Evolutionary conservation across 306 rosid genomes (phyloP).

Genomic region (Vigna nakashimae): DNA sequence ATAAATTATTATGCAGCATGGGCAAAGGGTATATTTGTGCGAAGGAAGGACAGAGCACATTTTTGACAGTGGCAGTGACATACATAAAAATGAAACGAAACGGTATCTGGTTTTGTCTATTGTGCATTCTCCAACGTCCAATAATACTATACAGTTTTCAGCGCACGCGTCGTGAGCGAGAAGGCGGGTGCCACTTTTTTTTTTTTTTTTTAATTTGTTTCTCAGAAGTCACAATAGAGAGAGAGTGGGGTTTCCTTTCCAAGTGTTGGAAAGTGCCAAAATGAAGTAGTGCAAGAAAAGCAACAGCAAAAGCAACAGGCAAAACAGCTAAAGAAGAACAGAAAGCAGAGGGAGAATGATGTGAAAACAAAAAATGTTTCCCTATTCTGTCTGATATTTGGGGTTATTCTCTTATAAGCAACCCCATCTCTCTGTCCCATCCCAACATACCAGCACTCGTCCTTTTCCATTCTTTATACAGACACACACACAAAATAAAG

Average conservation of each 20-base stretch:
- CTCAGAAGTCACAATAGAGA: constrained; percentile 2
- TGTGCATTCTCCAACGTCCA: constrained; percentile 6
- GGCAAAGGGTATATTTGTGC: constrained; percentile 27
- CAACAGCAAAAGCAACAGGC: constrained; percentile 52
- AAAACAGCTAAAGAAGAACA: constrained; percentile 40
- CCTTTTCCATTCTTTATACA: constrained; percentile 40
- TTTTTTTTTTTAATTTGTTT: neutral
- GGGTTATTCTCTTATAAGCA: constrained; percentile 57
- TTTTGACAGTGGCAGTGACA: constrained; percentile 34
- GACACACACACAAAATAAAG: neutral
- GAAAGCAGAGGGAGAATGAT: constrained; percentile 46
- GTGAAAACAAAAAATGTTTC: constrained; percentile 59
- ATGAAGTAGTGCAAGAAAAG: constrained; percentile 52
- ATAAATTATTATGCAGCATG: constrained; percentile 22
- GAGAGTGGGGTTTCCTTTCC: constrained; percentile 33
- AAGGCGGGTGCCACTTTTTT: constrained; percentile 37
- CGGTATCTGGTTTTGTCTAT: constrained; percentile 23
- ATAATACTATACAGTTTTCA: constrained; percentile 26
- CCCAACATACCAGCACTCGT: constrained; percentile 45
- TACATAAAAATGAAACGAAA: neutral
- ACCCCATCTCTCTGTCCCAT: constrained; percentile 41
- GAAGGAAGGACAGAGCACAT: constrained; percentile 15
- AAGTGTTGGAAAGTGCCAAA: constrained; percentile 70
- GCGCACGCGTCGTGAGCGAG: constrained; percentile 52
- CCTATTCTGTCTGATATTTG: constrained; percentile 58